Percentiles rank a stretch among this genome's conserved stretches.
phyloP scores from a whole-genome alignment of 2,329 filamentous ascomycete species.

The Westerdykella sp. region DNA sequence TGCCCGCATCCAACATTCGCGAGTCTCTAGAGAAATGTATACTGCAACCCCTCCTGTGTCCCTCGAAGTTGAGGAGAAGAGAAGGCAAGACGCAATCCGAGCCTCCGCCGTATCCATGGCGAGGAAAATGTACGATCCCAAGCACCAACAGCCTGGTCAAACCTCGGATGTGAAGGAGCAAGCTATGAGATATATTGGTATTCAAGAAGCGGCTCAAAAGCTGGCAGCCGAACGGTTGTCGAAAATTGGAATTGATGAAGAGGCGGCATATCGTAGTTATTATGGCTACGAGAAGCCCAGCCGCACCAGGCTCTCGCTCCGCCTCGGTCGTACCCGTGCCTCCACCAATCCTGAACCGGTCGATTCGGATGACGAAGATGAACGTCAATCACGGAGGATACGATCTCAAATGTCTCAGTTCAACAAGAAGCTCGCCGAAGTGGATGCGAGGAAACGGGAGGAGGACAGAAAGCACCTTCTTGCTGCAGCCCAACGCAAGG shows the following conservation, averaged over 20 bases:
- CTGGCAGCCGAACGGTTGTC: slow-evolving; percentile 77
- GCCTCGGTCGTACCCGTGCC: slow-evolving; percentile 52
- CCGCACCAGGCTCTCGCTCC: slow-evolving; percentile 47
- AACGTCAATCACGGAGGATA: slow-evolving; percentile 64
- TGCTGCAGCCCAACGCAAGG: slow-evolving; percentile 76
- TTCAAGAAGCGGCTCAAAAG: slow-evolving; percentile 83
- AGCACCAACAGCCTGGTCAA: slow-evolving; percentile 42
- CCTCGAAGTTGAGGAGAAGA: slow-evolving; percentile 67
- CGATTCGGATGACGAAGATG: slow-evolving; percentile 50
- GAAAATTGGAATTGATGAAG: slow-evolving; percentile 68
- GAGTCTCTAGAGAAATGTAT: slow-evolving; percentile 68
- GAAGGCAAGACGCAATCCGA: slow-evolving; percentile 63
- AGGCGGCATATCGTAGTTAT: slow-evolving; percentile 64
- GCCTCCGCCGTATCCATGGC: slow-evolving; percentile 88
- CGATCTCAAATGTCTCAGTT: slow-evolving; percentile 74
- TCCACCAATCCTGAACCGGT: slow-evolving; percentile 57
- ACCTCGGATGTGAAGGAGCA: slow-evolving; percentile 48
- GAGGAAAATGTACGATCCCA: slow-evolving; percentile 72
- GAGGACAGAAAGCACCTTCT: slow-evolving; percentile 70
- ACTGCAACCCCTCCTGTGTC: slow-evolving; percentile 67
- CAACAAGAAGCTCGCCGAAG: slow-evolving; percentile 58
- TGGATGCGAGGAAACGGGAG: slow-evolving; percentile 67
- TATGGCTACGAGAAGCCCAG: slow-evolving; percentile 58
- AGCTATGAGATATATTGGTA: slow-evolving; percentile 50
- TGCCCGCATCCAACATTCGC: slow-evolving; percentile 60